phyloP scores from a whole-genome alignment of 805 yeast genomes.

The Candida verbasci region DNA sequence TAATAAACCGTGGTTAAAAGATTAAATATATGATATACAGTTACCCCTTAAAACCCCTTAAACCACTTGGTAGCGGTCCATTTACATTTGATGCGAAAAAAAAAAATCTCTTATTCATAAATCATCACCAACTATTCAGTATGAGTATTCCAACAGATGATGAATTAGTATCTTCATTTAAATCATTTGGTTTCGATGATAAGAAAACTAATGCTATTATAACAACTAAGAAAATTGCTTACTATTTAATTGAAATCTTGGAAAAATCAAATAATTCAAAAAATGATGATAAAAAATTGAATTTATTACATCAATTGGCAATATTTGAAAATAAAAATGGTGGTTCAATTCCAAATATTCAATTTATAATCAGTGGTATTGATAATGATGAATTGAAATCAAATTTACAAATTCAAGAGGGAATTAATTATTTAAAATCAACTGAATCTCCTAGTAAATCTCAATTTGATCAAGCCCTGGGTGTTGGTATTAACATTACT shows the following conservation, averaged over 20 bases:
- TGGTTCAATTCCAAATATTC: slow-evolving; percentile 46
- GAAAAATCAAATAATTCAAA: slow-evolving; percentile 11
- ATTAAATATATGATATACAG: too few species aligned
- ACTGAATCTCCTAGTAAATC: slow-evolving; percentile 17
- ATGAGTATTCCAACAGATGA: slow-evolving; percentile 11
- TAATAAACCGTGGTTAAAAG: slow-evolving; percentile 35
- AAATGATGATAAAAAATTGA: slow-evolving; percentile 57
- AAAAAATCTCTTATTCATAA: not conserved
- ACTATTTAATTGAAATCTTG: slow-evolving; percentile 44
- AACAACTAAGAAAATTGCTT: slow-evolving; percentile 81
- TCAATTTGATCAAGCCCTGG: slow-evolving; percentile 58
- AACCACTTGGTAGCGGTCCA: slow-evolving; percentile 1
- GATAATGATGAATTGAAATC: slow-evolving; percentile 60
- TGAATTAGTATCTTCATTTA: slow-evolving; percentile 33
- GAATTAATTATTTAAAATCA: slow-evolving; percentile 57
- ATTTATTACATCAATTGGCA: slow-evolving; percentile 75
- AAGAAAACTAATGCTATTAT: slow-evolving; percentile 73
- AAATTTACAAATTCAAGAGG: slow-evolving; percentile 75
- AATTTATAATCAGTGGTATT: slow-evolving; percentile 57
- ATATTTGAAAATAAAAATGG: slow-evolving; percentile 54
- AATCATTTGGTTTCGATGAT: slow-evolving; percentile 62
- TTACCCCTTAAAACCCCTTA: too few species aligned
- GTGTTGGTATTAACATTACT: slow-evolving; percentile 75
- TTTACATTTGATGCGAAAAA: too few species aligned
- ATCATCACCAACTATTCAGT: not conserved